Evolutionary conservation across 768 basidiomycete species (phyloP).

Genomic region (Porpolomopsis calyptriformis): DNA sequence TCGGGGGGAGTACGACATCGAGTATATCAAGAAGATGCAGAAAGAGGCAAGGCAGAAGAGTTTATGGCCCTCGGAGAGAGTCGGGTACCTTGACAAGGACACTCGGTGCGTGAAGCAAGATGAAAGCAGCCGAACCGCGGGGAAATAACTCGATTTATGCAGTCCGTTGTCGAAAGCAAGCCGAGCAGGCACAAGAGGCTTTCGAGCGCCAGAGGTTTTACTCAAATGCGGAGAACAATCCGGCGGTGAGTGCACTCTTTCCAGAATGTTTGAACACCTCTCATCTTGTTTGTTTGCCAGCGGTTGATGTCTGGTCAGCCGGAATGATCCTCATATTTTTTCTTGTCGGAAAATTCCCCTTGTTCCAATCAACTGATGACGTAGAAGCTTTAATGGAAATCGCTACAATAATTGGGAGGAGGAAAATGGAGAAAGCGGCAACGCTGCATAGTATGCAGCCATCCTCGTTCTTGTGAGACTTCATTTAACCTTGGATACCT

Average conservation of each 20-base stretch:
- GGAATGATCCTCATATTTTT: slow-evolving; percentile 91
- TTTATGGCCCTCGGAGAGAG: slow-evolving; percentile 46
- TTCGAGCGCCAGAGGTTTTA: slow-evolving; percentile 92
- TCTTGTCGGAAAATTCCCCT: slow-evolving; percentile 82
- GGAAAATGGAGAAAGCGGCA: slow-evolving; percentile 75
- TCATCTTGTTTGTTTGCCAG: slow-evolving; percentile 30
- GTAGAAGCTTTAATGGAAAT: slow-evolving; percentile 95
- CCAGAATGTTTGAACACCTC: background rate
- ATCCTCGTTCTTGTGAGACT: slow-evolving; percentile 1
- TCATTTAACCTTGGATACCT: background rate
- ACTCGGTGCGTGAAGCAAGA: slow-evolving; percentile 36
- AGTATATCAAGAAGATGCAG: slow-evolving; percentile 46
- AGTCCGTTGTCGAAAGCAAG: slow-evolving; percentile 87
- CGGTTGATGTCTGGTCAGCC: slow-evolving; percentile 93
- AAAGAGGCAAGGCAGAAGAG: slow-evolving; percentile 49
- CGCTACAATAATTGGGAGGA: slow-evolving; percentile 72
- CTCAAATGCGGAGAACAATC: slow-evolving; percentile 90
- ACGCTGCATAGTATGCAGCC: slow-evolving; percentile 70
- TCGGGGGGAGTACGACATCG: slow-evolving; percentile 35
- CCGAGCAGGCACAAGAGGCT: slow-evolving; percentile 92
- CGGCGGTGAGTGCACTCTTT: slow-evolving; percentile 49
- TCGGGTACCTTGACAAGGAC: slow-evolving; percentile 73
- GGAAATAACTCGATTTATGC: slow-evolving; percentile 1
- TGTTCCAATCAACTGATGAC: slow-evolving; percentile 91
- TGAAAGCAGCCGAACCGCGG: background rate